Base-by-base conservation (phyloP, 1,139 yeast species). In the Yamadazyma trypodendri region DNA sequence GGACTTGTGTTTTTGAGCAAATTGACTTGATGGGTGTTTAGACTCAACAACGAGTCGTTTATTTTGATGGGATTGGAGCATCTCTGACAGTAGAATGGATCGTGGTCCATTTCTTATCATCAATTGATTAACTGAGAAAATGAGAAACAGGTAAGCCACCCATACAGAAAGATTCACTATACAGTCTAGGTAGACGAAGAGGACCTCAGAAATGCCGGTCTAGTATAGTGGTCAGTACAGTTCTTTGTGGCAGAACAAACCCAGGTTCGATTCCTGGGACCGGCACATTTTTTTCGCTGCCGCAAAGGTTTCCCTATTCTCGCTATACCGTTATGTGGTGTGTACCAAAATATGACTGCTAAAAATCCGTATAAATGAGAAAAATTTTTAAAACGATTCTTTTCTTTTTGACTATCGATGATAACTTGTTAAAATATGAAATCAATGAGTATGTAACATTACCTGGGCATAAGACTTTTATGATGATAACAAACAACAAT, bases 1-100 rank as follows among this genome's bases (percentile, higher is more conserved):
- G 29, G 44, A 38, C 27, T 43, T 48, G n/a, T 57, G 27, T 58
- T 56, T 9, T 56, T 45, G 13, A 69, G 50, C 21, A 68, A 55
- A 9, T 60, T 57, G 11, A 63, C 53, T 45, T 69, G 75, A 0
- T 65, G 64, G 3, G 58, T 49, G 20, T 60, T 63, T 14, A 68
- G 48, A 23, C 50, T 55, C 30, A 50, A 44, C 8, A 71, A 47
- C 5, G 70, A 54, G 1, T 54, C 54, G 43, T 67, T 65, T 15
- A 70, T 44, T 21, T 38, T 36, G 4, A 71, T 49, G 1, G 63
- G 63, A 5, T 56, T 48, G 31, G 61, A 54, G 51, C 75, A 70
- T 44, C 61, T 54, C 45, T 58, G 68, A 46, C 75, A 70, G 25
- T 51, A 36, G 34, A 46, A 46, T 12, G 37, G 14, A 15, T 25